phyloP scores from a whole-genome alignment of 2,329 filamentous ascomycete species.

The Monascus ruber region DNA sequence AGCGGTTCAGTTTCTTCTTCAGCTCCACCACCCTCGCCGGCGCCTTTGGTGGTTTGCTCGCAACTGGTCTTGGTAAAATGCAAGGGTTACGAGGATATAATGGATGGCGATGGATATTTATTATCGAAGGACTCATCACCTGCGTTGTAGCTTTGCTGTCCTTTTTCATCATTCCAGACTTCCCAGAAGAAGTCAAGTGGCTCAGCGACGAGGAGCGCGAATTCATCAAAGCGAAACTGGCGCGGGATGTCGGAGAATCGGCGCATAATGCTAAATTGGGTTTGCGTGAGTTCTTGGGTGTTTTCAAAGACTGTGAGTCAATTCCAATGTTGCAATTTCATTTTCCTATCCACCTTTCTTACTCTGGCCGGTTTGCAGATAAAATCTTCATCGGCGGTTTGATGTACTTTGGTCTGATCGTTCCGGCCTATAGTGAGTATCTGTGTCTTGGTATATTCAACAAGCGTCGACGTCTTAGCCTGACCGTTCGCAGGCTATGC shows the following conservation, averaged over 20 bases:
- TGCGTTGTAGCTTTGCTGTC: conserved; percentile 46
- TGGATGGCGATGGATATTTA: conserved; percentile 41
- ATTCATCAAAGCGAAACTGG: conserved; percentile 56
- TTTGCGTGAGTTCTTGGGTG: conserved; percentile 45
- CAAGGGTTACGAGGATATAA: conserved; percentile 45
- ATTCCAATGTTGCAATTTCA: too few species aligned
- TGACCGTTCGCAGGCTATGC: conserved; percentile 44
- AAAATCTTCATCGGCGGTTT: conserved; percentile 63
- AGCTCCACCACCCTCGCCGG: conserved; percentile 53
- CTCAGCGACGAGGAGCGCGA: conserved; percentile 56
- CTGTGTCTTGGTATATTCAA: not conserved
- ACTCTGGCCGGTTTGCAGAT: conserved; percentile 15
- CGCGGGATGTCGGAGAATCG: conserved; percentile 56
- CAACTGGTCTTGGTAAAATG: conserved; percentile 50
- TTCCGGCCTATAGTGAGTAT: conserved; percentile 54
- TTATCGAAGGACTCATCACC: conserved; percentile 55
- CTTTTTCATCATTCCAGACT: conserved; percentile 60
- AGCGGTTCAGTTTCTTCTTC: conserved; percentile 91
- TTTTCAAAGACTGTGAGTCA: conserved; percentile 54
- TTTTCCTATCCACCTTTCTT: conserved; percentile 1
- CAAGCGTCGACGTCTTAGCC: not conserved
- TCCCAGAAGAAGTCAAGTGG: conserved; percentile 66
- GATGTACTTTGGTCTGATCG: conserved; percentile 73
- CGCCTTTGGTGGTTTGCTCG: conserved; percentile 52
- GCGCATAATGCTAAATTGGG: conserved; percentile 53